Base-by-base conservation (phyloP, 345 rosid species). In the Ceriops zippeliana region DNA sequence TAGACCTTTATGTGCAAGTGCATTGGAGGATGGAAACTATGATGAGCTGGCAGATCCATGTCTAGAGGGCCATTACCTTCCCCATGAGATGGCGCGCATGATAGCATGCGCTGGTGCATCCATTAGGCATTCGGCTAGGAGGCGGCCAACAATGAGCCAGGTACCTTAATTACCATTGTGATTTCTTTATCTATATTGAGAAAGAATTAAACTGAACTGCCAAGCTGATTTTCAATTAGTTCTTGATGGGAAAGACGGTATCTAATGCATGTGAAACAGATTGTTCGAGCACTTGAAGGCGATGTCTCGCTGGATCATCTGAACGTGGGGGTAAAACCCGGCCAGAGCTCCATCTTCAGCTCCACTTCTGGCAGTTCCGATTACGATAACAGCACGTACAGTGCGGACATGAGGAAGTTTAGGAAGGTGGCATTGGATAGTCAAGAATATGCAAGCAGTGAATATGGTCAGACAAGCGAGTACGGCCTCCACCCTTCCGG, bases 121-220 rank as follows among this genome's bases (percentile, higher is more conserved):
- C 16, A 75, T 93, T 32, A 79, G 95, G 60, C 96, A 88, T 57
- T 89, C 96, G 21, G 84, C 91, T 5, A 76, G 85, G 64, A 84
- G 86, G 76, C 72, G 98, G 15, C 95, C 98, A 9, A 89, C 79
- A 73, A 88, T 93, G 96, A 85, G 97, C 80, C 98, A 88, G 85
- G 97, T 93, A 70, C 6, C 26, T 19, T 8, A 17, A 38, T 38
- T 11, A 38, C 47, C 17, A 42, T 42, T 13, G 19, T 42, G 1
- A 42, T 57, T 47, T 52, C 10, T 21, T 37, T 24, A 0, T 34
- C 1, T 30, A 1, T 2, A 62, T 32, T 38, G 15, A 11, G 8
- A 38, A 38, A 38, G 13, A 38, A 38, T 38, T 10, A 11, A 38
- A 38, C 46, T 11, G 15, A 3, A 1, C 49, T 42, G 16, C 1